These are phyloP conservation scores for Austroboletus eburneus DNA, from an alignment of 768 basidiomycete genomes.

Conservation along the genomic window DNA sequence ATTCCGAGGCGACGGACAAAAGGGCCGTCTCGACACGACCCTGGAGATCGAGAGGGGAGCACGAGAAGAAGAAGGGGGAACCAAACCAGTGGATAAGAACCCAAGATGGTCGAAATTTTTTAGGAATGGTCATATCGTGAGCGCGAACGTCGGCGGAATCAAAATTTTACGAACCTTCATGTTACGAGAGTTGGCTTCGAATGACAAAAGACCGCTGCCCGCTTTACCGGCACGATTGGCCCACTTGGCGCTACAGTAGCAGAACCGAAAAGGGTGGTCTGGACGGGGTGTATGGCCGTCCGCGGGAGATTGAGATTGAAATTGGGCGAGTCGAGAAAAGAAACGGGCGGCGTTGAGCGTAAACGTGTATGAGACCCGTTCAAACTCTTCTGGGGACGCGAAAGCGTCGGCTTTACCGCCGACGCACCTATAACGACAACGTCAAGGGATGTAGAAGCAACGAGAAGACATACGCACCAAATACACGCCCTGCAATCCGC, in stretches of 20 bases:
- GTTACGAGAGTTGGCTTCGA: constrained; percentile 17
- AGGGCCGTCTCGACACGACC: constrained; percentile 21
- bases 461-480: constrained; percentile 12
- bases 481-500: constrained; percentile 23
- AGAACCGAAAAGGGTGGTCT: constrained; percentile 19
- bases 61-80: not conserved
- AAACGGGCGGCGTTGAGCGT: constrained; percentile 22
- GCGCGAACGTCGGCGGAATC: no score
- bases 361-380: constrained; percentile 24
- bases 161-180: constrained; percentile 19
- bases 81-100: not conserved
- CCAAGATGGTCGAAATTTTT: no score
- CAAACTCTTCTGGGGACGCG: constrained; percentile 19
- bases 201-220: constrained; percentile 9
- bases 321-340: constrained; percentile 16
- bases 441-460: not conserved
- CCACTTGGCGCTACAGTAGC: constrained; percentile 26
- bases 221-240: constrained; percentile 16
- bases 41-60: constrained; percentile 2
- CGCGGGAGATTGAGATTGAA: not conserved
- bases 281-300: no score
- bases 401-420: constrained; percentile 24
- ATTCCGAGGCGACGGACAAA: constrained; percentile 13
- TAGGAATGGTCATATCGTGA: no score
- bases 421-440: constrained; percentile 20